Percentiles rank a stretch among this genome's conserved stretches.
Conservation (phyloP, 257 asterid genomes). For the Nicotiana attenuata region DNA sequence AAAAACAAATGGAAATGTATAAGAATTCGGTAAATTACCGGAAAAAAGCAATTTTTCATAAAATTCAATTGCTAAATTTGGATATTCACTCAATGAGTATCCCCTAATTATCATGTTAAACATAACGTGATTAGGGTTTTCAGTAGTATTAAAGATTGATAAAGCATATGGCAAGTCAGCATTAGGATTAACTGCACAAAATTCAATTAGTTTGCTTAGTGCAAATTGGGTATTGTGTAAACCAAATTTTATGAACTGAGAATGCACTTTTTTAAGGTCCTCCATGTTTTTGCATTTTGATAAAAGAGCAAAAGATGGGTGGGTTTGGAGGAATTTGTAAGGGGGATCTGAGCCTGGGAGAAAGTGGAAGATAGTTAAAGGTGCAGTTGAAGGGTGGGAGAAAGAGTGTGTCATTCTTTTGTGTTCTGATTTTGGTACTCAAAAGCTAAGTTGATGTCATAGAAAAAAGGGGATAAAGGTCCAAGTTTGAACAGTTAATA, state of each 20-base stretch:
- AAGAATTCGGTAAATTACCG: constrained; percentile 14
- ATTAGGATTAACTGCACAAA: constrained; percentile 21
- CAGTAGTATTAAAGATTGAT: constrained; percentile 12
- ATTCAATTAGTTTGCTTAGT: constrained; percentile 23
- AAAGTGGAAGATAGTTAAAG: constrained; percentile 17
- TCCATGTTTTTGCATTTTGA: constrained; percentile 19
- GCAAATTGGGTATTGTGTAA: constrained; percentile 28
- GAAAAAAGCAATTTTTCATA: constrained; percentile 17
- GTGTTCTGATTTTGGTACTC: neutral
- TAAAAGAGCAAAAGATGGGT: constrained; percentile 23
- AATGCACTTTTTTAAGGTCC: constrained; percentile 21
- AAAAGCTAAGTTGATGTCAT: too few species aligned
- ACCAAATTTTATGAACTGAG: constrained; percentile 28
- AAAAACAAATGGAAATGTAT: constrained; percentile 23
- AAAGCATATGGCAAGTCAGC: constrained; percentile 20
- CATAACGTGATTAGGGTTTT: constrained; percentile 17
- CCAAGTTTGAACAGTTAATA: too few species aligned
- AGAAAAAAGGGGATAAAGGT: too few species aligned
- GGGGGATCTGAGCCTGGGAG: constrained; percentile 18
- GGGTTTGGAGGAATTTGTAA: constrained; percentile 17
- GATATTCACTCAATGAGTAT: constrained; percentile 17
- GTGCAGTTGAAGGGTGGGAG: neutral
- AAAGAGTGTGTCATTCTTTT: constrained; percentile 17
- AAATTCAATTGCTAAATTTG: constrained; percentile 18
- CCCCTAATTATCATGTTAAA: constrained; percentile 29